Conservation (phyloP, 2,329 filamentous ascomycete species). For the Hyphodiscus sp. region DNA sequence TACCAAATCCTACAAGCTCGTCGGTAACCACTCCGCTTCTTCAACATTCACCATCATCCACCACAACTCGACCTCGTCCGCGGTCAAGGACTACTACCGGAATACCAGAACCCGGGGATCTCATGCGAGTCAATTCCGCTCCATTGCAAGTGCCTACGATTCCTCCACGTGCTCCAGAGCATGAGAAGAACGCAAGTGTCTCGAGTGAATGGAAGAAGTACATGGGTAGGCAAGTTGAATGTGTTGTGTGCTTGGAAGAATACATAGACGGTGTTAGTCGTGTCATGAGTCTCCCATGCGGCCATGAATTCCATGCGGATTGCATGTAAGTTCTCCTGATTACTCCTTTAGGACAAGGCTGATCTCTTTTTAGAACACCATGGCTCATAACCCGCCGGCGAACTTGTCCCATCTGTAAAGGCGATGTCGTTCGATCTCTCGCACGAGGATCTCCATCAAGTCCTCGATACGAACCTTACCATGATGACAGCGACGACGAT, state of each 20-base stretch:
- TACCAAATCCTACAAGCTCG: slow-evolving; percentile 56
- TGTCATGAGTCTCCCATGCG: slow-evolving; percentile 96
- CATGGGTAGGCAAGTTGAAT: slow-evolving; percentile 70
- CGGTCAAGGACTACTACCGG: slow-evolving; percentile 60
- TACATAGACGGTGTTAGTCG: slow-evolving; percentile 90
- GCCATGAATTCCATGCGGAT: slow-evolving; percentile 94
- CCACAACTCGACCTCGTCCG: slow-evolving; percentile 45
- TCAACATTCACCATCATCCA: slow-evolving; percentile 41
- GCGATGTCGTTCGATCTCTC: slow-evolving; percentile 77
- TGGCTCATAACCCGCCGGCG: slow-evolving; percentile 93
- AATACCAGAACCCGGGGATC: slow-evolving; percentile 44
- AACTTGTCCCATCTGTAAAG: slow-evolving; percentile 98
- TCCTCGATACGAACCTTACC: slow-evolving; percentile 29
- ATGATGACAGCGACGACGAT: slow-evolving; percentile 37
- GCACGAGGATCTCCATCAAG: slow-evolving; percentile 36
- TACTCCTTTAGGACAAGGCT: slow-evolving; percentile 7
- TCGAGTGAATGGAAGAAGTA: slow-evolving; percentile 59
- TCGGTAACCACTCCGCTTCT: slow-evolving; percentile 78
- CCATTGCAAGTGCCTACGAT: slow-evolving; percentile 22
- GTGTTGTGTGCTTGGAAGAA: slow-evolving; percentile 93
- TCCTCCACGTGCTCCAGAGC: slow-evolving; percentile 28
- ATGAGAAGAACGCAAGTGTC: slow-evolving; percentile 41
- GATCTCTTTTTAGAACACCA: slow-evolving; percentile 59
- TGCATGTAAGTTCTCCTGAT: slow-evolving; percentile 77
- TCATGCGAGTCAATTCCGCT: slow-evolving; percentile 37